Conservation (phyloP, 495 filamentous ascomycete species). For the Cenococcum geophilum region DNA sequence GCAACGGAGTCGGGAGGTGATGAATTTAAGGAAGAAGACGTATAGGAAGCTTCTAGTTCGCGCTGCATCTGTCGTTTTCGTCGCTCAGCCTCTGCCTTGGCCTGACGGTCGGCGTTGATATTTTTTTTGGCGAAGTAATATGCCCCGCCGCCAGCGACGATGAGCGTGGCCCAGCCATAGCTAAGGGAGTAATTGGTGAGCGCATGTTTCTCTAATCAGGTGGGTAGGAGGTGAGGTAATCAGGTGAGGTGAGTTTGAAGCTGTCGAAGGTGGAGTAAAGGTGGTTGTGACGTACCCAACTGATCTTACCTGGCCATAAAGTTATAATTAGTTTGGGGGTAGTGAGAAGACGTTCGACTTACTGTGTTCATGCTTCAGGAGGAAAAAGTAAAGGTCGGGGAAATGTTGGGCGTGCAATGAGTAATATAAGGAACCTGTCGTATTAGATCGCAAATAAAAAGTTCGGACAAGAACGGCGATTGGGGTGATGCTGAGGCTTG, state of each 20-base stretch:
- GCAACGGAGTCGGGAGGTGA: neutral
- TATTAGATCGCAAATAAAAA: too few species aligned
- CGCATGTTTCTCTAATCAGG: neutral
- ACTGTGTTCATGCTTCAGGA: too few species aligned
- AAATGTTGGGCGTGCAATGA: too few species aligned
- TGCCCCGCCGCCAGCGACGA: slow-evolving; percentile 78
- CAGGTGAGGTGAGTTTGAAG: neutral
- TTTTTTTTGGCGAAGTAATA: slow-evolving; percentile 95
- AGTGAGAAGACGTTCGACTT: too few species aligned
- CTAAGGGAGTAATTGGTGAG: slow-evolving; percentile 10
- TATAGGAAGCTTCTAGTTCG: slow-evolving; percentile 22
- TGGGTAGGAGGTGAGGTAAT: neutral
- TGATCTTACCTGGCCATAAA: neutral
- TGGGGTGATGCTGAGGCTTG: too few species aligned
- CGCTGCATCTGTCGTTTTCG: slow-evolving; percentile 18
- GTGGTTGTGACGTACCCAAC: slow-evolving; percentile 20
- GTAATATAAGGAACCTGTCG: too few species aligned
- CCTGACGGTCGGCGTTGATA: slow-evolving; percentile 80
- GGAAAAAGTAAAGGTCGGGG: too few species aligned
- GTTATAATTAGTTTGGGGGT: too few species aligned
- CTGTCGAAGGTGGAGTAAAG: neutral
- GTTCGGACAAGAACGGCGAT: too few species aligned
- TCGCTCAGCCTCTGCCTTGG: slow-evolving; percentile 58
- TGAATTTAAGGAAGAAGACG: slow-evolving; percentile 1
- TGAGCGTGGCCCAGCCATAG: slow-evolving; percentile 77